These are phyloP conservation scores for Clathrus columnatus DNA, from an alignment of 768 basidiomycete species.

Conservation along the genomic window DNA sequence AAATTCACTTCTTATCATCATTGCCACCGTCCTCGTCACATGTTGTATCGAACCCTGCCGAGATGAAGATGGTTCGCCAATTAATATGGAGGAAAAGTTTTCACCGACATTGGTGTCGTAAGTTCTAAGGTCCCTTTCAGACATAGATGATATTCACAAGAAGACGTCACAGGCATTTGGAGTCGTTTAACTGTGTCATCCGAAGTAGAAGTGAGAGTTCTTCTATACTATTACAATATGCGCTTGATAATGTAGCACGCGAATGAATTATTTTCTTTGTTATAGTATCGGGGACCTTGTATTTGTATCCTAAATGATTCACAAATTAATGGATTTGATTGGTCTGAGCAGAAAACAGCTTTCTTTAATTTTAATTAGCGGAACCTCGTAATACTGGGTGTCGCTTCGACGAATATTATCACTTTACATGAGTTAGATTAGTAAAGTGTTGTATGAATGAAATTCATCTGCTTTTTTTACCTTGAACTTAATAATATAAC, in stretches of 20 bases:
- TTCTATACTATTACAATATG: background rate
- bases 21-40: slow-evolving; percentile 11
- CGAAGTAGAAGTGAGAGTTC: background rate
- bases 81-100: background rate
- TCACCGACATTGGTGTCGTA: background rate
- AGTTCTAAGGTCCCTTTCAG: background rate
- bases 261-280: background rate
- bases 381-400: too few species aligned
- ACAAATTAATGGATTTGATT: background rate
- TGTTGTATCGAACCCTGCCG: slow-evolving; percentile 5
- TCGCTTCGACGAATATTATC: too few species aligned
- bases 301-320: background rate
- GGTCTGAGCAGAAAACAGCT: too few species aligned
- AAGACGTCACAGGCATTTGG: background rate
- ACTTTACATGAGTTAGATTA: too few species aligned
- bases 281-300: background rate
- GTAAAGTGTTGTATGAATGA: too few species aligned
- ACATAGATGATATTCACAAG: background rate
- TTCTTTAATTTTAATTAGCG: too few species aligned
- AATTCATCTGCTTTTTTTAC: too few species aligned
- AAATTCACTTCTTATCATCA: slow-evolving; percentile 8
- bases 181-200: background rate
- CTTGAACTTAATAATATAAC: too few species aligned
- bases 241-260: background rate
- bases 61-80: slow-evolving; percentile 1